Conservation (phyloP, 352 stramenopile genomes). For the Pythium apleroticum region DNA sequence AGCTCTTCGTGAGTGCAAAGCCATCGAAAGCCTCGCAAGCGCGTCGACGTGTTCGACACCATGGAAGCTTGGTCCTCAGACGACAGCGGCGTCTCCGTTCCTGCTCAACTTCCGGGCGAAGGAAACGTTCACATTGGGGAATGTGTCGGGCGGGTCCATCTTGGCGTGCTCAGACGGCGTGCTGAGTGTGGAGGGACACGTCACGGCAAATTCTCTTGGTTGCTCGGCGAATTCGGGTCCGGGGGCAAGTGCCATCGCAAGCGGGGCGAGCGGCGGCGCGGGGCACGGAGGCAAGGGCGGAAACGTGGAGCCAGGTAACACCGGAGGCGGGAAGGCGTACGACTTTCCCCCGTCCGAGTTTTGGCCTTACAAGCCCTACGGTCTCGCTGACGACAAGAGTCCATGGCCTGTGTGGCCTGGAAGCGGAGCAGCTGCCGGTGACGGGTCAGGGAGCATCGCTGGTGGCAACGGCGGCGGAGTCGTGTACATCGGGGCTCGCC, state of each 20-base stretch:
- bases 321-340: conserved; percentile 28
- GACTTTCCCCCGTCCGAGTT: conserved; percentile 19
- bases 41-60: conserved; percentile 1
- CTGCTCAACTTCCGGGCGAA: conserved; percentile 26
- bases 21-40: conserved; percentile 17
- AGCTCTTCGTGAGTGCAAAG: conserved; percentile 24
- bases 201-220: conserved; percentile 29
- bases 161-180: conserved; percentile 27
- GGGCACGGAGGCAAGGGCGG: conserved; percentile 38
- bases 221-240: conserved; percentile 29
- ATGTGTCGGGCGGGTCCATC: conserved; percentile 29
- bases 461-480: conserved; percentile 72
- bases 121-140: conserved; percentile 23
- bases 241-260: conserved; percentile 22
- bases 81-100: conserved; percentile 15
- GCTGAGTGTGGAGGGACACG: conserved; percentile 29
- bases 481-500: conserved; percentile 60
- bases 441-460: conserved; percentile 41
- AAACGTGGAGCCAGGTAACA: conserved; percentile 34
- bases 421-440: conserved; percentile 26
- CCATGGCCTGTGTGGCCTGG: conserved; percentile 30
- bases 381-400: not conserved
- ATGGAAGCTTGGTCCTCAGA: not conserved
- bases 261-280: conserved; percentile 33
- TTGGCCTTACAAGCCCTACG: not conserved